Percentiles rank a stretch among this genome's conserved stretches.
Evolutionary conservation across 441 rosid species (phyloP).

Genomic region (Aleurites moluccanus): DNA sequence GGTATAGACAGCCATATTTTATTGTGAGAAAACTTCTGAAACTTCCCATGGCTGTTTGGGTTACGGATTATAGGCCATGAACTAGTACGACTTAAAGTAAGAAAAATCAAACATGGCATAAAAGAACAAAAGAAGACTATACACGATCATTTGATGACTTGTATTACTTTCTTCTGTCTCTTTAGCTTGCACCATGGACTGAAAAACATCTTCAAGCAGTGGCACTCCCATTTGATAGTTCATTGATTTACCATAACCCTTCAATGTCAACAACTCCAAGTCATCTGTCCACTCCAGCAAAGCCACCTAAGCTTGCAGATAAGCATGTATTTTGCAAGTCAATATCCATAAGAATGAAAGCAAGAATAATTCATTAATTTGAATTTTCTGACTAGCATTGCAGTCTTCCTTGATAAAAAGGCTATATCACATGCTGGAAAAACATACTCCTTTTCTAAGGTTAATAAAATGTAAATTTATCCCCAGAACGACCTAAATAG

Average conservation of each 20-base stretch:
- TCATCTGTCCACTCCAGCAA: conserved; percentile 98
- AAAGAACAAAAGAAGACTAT: background rate
- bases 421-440: background rate
- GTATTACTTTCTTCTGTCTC: conserved; percentile 66
- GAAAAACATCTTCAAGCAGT: conserved; percentile 77
- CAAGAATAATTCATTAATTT: conserved; percentile 10
- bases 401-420: background rate
- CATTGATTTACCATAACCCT: conserved; percentile 86
- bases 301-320: conserved; percentile 49
- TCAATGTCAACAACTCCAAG: conserved; percentile 71
- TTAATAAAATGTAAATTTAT: too few species aligned
- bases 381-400: background rate
- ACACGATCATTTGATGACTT: conserved; percentile 5
- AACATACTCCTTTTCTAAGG: background rate
- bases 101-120: background rate
- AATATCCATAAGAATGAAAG: conserved; percentile 18
- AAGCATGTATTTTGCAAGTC: conserved; percentile 22
- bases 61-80: background rate
- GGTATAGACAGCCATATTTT: background rate
- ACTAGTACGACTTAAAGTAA: background rate
- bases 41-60: background rate
- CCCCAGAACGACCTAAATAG: background rate
- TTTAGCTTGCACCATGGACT: conserved; percentile 88
- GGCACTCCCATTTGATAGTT: conserved; percentile 93
- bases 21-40: background rate